Evolutionary conservation across 108 stramenopile genomes (phyloP).

Genomic region (Nitzschia putrida): DNA sequence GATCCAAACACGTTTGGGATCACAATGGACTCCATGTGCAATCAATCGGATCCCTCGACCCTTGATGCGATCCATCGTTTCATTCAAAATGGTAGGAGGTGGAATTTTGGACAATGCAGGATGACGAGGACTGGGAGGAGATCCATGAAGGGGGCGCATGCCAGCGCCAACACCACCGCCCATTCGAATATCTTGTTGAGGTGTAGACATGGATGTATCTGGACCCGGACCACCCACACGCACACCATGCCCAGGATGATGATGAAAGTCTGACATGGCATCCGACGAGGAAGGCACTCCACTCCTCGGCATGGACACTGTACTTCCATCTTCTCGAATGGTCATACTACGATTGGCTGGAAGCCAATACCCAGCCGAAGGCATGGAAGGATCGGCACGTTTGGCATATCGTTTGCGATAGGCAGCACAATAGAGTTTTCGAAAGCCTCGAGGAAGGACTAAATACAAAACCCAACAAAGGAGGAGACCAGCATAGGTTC

Average conservation of each 20-base stretch:
- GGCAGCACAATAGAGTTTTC: slow-evolving; percentile 42
- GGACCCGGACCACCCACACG: background rate
- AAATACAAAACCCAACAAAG: slow-evolving; percentile 41
- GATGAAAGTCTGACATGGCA: too few relatives aligned
- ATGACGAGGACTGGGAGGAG: slow-evolving; percentile 40
- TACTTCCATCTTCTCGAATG: background rate
- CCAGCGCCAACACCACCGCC: background rate
- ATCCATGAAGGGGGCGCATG: background rate
- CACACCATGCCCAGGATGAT: background rate
- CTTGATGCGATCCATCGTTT: slow-evolving; percentile 49
- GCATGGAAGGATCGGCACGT: slow-evolving; percentile 29
- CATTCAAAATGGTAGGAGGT: slow-evolving; percentile 34
- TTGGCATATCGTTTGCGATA: slow-evolving; percentile 43
- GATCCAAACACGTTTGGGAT: slow-evolving; percentile 65
- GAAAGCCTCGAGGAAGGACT: slow-evolving; percentile 45
- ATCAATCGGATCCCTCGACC: slow-evolving; percentile 55
- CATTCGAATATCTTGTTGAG: background rate
- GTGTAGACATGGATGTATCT: background rate
- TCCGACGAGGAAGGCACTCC: background rate
- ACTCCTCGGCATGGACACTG: background rate
- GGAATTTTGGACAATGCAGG: slow-evolving; percentile 43
- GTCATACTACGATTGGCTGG: slow-evolving; percentile 26
- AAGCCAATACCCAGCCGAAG: slow-evolving; percentile 41
- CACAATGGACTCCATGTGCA: slow-evolving; percentile 63
- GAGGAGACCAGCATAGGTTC: slow-evolving; percentile 19